A percentile compares a stretch with the other conserved stretches of the same genome.
Conservation (phyloP, 495 filamentous ascomycete genomes). For the Aspergillus olivimuriae region DNA sequence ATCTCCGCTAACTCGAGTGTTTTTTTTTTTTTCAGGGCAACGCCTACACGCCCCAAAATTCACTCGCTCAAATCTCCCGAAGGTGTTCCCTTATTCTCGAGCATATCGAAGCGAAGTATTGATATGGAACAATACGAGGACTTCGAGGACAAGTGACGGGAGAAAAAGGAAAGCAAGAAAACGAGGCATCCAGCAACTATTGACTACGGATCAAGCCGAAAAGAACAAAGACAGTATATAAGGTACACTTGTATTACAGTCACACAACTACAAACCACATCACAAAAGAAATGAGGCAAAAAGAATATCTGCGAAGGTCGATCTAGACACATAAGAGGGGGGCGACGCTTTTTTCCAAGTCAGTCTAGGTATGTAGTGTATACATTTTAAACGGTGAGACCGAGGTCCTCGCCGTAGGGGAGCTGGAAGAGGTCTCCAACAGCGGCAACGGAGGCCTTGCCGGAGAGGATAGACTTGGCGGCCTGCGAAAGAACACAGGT, state of each 20-base stretch:
- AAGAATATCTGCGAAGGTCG: conserved; percentile 30
- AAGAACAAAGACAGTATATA: conserved; percentile 10
- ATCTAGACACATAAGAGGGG: conserved; percentile 35
- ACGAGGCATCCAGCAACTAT: not conserved
- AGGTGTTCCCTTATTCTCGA: too few species aligned
- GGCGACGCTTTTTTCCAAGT: conserved; percentile 25
- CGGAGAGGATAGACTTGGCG: conserved; percentile 75
- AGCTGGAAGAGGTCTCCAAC: conserved; percentile 86
- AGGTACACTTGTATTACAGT: conserved; percentile 47
- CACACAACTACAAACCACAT: conserved; percentile 35
- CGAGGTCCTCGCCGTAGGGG: conserved; percentile 89
- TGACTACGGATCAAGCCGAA: not conserved
- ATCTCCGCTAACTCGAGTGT: too few species aligned
- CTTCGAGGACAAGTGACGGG: not conserved
- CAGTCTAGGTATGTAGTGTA: conserved; percentile 40
- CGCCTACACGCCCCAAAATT: too few species aligned
- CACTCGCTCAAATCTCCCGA: too few species aligned
- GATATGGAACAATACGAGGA: too few species aligned
- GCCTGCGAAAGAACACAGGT: conserved; percentile 46
- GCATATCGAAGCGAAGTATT: too few species aligned
- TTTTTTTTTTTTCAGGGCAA: too few species aligned
- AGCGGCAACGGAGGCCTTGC: conserved; percentile 79
- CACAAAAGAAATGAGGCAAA: conserved; percentile 30
- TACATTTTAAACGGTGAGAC: conserved; percentile 77
- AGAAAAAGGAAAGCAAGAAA: not conserved